These are phyloP conservation scores for Kodamaea derodonti DNA, from an alignment of 1,139 yeast genomes.

Conservation along the genomic window DNA sequence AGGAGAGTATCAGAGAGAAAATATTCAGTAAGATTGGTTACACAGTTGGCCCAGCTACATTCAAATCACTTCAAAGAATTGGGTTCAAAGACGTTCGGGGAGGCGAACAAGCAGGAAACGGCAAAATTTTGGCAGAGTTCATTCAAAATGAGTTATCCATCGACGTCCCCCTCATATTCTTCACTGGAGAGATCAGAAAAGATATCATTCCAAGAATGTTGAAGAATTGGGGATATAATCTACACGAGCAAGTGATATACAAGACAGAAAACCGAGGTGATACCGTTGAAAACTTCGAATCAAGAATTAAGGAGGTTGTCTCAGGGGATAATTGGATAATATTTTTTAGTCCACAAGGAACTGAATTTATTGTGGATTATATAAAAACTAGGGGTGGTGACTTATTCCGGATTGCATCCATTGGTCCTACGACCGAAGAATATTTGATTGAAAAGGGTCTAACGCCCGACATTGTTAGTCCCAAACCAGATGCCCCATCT, in stretches of 20 bases:
- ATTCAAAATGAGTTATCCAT: slow-evolving; percentile 42
- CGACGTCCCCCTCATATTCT: slow-evolving; percentile 51
- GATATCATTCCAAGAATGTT: slow-evolving; percentile 75
- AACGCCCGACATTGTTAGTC: slow-evolving; percentile 60
- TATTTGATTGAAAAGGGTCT: slow-evolving; percentile 53
- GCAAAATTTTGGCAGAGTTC: slow-evolving; percentile 61
- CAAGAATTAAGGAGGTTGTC: slow-evolving; percentile 11
- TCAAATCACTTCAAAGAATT: slow-evolving; percentile 48
- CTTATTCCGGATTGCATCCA: slow-evolving; percentile 66
- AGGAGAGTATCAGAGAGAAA: slow-evolving; percentile 12
- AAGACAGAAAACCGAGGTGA: slow-evolving; percentile 54
- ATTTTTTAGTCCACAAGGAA: slow-evolving; percentile 91
- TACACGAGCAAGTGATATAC: slow-evolving; percentile 67
- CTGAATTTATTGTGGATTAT: slow-evolving; percentile 53
- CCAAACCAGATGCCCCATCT: slow-evolving; percentile 67
- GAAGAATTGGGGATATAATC: slow-evolving; percentile 31
- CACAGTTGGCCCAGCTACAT: slow-evolving; percentile 93
- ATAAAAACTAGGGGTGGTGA: slow-evolving; percentile 22
- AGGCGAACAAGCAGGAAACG: slow-evolving; percentile 78
- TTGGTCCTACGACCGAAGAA: slow-evolving; percentile 88
- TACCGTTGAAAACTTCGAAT: slow-evolving; percentile 37
- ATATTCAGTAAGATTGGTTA: slow-evolving; percentile 56
- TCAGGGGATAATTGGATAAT: slow-evolving; percentile 56
- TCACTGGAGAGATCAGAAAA: slow-evolving; percentile 83
- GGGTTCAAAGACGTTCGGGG: slow-evolving; percentile 75